Conservation (phyloP, 1,284 basidiomycete species). For the Fomitiporia mediterranea region DNA sequence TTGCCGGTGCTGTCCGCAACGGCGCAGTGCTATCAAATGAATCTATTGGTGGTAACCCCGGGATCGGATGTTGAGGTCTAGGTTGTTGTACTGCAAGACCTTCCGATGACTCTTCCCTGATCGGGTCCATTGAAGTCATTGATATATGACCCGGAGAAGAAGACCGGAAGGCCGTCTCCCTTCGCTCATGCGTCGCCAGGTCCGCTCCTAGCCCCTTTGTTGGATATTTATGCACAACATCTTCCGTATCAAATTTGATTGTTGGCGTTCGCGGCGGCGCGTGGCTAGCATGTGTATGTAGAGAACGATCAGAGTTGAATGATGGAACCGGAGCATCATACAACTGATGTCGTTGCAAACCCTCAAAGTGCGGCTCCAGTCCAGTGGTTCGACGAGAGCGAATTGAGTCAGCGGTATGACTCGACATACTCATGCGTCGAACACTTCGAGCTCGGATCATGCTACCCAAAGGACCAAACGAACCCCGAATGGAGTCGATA, state of each 20-base stretch:
- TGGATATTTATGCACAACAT: constrained; percentile 70
- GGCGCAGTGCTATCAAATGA: background rate
- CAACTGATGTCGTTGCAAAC: constrained; percentile 69
- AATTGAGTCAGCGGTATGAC: constrained; percentile 32
- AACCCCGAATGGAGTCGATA: constrained; percentile 85
- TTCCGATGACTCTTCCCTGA: constrained; percentile 15
- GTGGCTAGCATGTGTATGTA: constrained; percentile 30
- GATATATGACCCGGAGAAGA: constrained; percentile 9
- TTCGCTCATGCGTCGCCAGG: constrained; percentile 50
- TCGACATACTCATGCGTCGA: constrained; percentile 57
- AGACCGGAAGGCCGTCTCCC: constrained; percentile 32
- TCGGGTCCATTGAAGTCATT: constrained; percentile 1
- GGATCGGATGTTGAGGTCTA: constrained; percentile 10
- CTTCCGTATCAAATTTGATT: constrained; percentile 71
- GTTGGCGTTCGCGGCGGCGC: constrained; percentile 46
- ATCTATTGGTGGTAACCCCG: background rate
- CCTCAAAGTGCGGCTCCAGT: constrained; percentile 27
- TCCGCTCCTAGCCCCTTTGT: constrained; percentile 39
- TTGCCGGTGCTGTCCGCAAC: constrained; percentile 18
- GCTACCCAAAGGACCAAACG: constrained; percentile 83
- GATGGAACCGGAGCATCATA: constrained; percentile 67
- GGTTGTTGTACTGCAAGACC: constrained; percentile 15
- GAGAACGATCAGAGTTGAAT: constrained; percentile 25
- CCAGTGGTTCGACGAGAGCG: constrained; percentile 32
- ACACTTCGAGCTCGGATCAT: constrained; percentile 81